Evolutionary conservation across 768 basidiomycete species (phyloP).

Genomic region (Dioszegia crocea): DNA sequence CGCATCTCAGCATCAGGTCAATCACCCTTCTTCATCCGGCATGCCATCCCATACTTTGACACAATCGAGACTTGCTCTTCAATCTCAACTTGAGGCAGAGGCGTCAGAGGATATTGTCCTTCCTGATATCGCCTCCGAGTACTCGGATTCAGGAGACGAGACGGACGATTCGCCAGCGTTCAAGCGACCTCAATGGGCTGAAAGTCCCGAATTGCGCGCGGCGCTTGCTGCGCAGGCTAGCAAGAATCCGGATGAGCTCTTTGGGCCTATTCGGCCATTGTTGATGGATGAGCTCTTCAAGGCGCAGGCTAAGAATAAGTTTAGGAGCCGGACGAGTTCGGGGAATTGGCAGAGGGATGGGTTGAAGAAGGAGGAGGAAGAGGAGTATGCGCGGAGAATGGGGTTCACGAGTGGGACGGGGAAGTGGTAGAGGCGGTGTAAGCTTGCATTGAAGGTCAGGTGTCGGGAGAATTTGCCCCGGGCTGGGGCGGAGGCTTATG

Average conservation of each 20-base stretch:
- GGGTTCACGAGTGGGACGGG: slow-evolving; percentile 55
- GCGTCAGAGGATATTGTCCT: slow-evolving; percentile 56
- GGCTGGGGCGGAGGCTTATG: no score
- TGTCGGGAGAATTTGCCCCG: not conserved
- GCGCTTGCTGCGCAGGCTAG: slow-evolving; percentile 76
- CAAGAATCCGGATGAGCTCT: slow-evolving; percentile 74
- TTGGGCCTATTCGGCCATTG: slow-evolving; percentile 79
- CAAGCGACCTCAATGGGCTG: slow-evolving; percentile 71
- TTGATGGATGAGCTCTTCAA: slow-evolving; percentile 90
- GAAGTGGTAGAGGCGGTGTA: not conserved
- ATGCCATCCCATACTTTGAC: slow-evolving; percentile 17
- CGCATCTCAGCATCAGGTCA: slow-evolving; percentile 8
- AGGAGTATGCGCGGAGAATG: slow-evolving; percentile 85
- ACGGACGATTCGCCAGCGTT: slow-evolving; percentile 68
- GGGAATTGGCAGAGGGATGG: slow-evolving; percentile 96
- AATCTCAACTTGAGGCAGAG: slow-evolving; percentile 33
- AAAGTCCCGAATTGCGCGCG: slow-evolving; percentile 76
- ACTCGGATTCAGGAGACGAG: slow-evolving; percentile 79
- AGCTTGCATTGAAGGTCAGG: not conserved
- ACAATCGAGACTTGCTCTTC: slow-evolving; percentile 32
- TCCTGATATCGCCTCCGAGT: slow-evolving; percentile 93
- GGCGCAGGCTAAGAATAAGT: slow-evolving; percentile 59
- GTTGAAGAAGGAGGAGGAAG: slow-evolving; percentile 75
- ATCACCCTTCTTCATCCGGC: not conserved
- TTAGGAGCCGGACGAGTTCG: slow-evolving; percentile 84